Percentiles rank a stretch among this genome's conserved stretches.
Evolutionary conservation across 139 green algal species (phyloP).

Genomic region (Nannochloris sp.): DNA sequence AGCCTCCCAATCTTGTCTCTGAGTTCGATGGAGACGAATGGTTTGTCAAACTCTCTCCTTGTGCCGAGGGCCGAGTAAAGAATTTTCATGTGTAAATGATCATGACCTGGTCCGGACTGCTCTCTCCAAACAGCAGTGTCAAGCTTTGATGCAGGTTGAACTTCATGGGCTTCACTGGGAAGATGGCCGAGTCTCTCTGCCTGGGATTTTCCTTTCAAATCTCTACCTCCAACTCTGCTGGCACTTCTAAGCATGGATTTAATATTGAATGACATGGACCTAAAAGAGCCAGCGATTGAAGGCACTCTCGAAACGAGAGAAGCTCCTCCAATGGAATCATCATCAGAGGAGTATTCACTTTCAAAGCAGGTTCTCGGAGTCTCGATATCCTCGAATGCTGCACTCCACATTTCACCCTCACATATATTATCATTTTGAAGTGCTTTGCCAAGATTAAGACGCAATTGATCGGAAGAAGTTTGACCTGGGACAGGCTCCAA

Average conservation of each 20-base stretch:
- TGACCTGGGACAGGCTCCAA: neutral
- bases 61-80: conserved; percentile 18
- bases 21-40: conserved; percentile 35
- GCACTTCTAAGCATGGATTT: neutral
- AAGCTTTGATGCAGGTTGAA: neutral
- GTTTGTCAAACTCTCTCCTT: conserved; percentile 26
- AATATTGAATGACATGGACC: neutral
- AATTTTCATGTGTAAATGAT: conserved; percentile 12
- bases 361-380: conserved; percentile 3
- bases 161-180: neutral
- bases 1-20: conserved; percentile 17
- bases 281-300: neutral
- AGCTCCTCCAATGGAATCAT: neutral
- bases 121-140: conserved; percentile 9
- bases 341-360: neutral
- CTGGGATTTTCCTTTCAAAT: neutral
- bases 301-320: neutral
- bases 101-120: conserved; percentile 5
- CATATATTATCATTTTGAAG: neutral
- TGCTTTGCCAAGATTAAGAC: neutral
- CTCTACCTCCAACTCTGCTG: neutral
- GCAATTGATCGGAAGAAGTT: no score
- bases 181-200: neutral
- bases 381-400: neutral
- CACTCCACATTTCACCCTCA: neutral